Percentiles rank a stretch among this genome's conserved stretches.
These are phyloP conservation scores for Hypoxylon sp. DNA, from an alignment of 2,329 filamentous ascomycete genomes.

Conservation along the genomic window DNA sequence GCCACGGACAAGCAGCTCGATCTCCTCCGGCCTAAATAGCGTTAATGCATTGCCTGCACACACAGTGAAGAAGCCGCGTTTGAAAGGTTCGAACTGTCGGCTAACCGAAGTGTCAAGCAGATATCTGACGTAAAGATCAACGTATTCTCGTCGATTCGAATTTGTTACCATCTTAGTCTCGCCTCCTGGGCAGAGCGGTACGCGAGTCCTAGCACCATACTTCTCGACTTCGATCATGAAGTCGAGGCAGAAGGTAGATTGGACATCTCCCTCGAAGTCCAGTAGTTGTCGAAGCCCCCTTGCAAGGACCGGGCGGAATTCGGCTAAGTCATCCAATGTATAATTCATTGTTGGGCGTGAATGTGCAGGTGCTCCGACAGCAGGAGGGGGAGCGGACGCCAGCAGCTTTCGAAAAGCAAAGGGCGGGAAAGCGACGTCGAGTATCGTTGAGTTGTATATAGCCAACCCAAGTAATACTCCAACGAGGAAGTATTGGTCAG, in stretches of 20 bases:
- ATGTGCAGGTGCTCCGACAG: slow-evolving; percentile 68
- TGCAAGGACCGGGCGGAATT: slow-evolving; percentile 83
- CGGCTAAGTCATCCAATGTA: slow-evolving; percentile 84
- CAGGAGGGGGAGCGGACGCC: slow-evolving; percentile 77
- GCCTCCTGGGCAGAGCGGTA: slow-evolving; percentile 82
- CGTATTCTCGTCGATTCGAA: slow-evolving; percentile 85
- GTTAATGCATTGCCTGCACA: slow-evolving; percentile 90
- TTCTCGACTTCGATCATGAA: slow-evolving; percentile 84
- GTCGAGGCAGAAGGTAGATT: slow-evolving; percentile 83
- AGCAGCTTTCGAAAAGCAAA: slow-evolving; percentile 92
- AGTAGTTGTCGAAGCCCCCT: slow-evolving; percentile 81
- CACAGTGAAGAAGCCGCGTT: slow-evolving; percentile 92
- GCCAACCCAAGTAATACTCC: slow-evolving; percentile 89
- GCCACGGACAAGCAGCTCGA: slow-evolving; percentile 87
- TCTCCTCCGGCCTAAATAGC: slow-evolving; percentile 90
- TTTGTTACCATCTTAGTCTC: slow-evolving; percentile 85
- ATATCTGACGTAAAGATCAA: slow-evolving; percentile 86
- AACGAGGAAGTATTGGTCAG: slow-evolving; percentile 91
- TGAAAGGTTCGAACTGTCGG: slow-evolving; percentile 93
- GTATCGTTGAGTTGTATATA: slow-evolving; percentile 94
- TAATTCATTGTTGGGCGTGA: slow-evolving; percentile 77
- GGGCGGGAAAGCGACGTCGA: slow-evolving; percentile 88
- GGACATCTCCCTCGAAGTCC: slow-evolving; percentile 87
- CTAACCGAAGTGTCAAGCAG: slow-evolving; percentile 83
- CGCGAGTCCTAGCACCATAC: slow-evolving; percentile 77